Evolutionary conservation across 2,329 filamentous ascomycete genomes (phyloP).

Genomic region (Exserohilum rostratum): DNA sequence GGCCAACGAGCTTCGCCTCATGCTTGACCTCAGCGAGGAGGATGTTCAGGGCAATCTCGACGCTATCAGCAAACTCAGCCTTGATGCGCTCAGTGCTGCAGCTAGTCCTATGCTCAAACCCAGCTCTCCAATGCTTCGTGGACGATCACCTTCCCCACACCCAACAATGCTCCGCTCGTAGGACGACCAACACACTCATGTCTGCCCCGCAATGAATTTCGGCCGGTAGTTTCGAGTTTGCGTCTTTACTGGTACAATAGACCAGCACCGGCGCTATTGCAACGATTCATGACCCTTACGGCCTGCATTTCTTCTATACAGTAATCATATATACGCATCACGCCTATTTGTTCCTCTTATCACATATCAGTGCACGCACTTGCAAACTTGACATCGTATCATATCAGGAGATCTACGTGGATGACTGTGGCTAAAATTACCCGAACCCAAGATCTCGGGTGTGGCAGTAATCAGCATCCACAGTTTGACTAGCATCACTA

Average conservation of each 20-base stretch:
- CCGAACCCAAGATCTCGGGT: too few relatives aligned
- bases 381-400: too few relatives aligned
- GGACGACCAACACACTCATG: neutral
- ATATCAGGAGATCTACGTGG: too few relatives aligned
- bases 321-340: neutral
- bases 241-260: neutral
- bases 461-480: too few relatives aligned
- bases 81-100: slow-evolving; percentile 44
- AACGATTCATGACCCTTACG: neutral
- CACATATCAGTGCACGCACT: neutral
- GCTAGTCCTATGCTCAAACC: slow-evolving; percentile 46
- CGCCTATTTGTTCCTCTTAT: neutral
- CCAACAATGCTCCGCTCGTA: slow-evolving; percentile 31
- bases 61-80: slow-evolving; percentile 46
- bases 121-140: slow-evolving; percentile 43
- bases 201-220: neutral
- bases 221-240: neutral
- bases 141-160: slow-evolving; percentile 42
- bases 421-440: too few relatives aligned
- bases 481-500: too few relatives aligned
- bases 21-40: slow-evolving; percentile 46
- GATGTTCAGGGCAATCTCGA: slow-evolving; percentile 45
- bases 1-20: slow-evolving; percentile 45
- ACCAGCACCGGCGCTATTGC: neutral
- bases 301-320: neutral